Base-by-base conservation (phyloP, 23 red algal species). In the Chondrus crispus region DNA sequence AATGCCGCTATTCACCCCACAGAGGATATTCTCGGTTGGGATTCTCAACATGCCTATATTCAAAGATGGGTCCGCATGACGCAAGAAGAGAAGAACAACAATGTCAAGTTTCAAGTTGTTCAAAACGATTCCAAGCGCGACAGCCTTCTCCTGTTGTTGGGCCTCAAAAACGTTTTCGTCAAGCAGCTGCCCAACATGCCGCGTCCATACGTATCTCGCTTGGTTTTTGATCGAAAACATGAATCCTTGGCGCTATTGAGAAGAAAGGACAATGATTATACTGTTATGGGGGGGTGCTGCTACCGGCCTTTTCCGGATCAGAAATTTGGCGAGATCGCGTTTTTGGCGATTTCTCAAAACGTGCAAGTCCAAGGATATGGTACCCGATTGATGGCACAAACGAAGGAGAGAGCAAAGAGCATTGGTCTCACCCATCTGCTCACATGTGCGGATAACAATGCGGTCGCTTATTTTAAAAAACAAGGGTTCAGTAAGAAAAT, bases 401-500 rank as follows among this genome's bases (percentile, higher is more conserved):
- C 94, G 1, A 98, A 98, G 77, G 97, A 98, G 66, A 82, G 81
- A 33, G 95, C 97, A n/a, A 98, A 98, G 50, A 33, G 62, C 44
- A 45, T 96, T 22, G 87, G 87, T 19, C 86, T 98, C 41, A 96
- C 97, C 20, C 80, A 94, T 68, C 76, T 98, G 43, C 81, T 98
- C n/a, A 98, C 97, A 47, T 98, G 97, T 47, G 97, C 97, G 22
- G 97, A 98, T 78, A 98, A 98, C 74, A 96, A 96, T 80, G 97
- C 97, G 29, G 97, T 98, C 41, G 78, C 97, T 28, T 98, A 98
- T 54, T 98, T 98, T 74, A 98, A 98, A 41, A 98, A 98, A 88
- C 97, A 98, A 68, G 97, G 97, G n/a, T 98, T 98, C 80, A 93
- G 87, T 60, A 98, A 96, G 74, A 98, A 94, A 72, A 98, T 98